These are phyloP conservation scores for Ophiostoma triangulosporum DNA, from an alignment of 2,329 filamentous ascomycete species.

Conservation along the genomic window DNA sequence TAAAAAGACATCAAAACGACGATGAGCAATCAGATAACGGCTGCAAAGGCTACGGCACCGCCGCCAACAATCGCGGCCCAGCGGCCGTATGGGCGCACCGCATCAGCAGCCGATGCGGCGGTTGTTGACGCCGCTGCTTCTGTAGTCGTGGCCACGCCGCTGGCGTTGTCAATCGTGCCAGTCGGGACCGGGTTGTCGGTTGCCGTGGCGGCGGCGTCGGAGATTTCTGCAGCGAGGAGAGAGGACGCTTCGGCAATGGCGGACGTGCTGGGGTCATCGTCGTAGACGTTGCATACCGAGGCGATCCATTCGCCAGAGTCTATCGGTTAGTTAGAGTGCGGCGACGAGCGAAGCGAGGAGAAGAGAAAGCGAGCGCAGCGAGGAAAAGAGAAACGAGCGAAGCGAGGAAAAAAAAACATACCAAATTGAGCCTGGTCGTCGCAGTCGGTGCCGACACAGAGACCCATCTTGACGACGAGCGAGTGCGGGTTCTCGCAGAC, in stretches of 20 bases:
- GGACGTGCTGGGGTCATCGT: neutral
- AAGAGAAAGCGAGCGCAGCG: neutral
- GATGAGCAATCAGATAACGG: neutral
- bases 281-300: constrained; percentile 10
- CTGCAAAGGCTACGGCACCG: neutral
- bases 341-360: no score
- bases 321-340: neutral
- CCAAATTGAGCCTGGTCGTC: constrained; percentile 7
- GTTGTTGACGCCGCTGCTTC: neutral
- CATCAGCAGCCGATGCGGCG: neutral
- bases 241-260: constrained; percentile 10
- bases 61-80: neutral
- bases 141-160: neutral
- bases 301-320: constrained; percentile 14
- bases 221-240: constrained; percentile 8
- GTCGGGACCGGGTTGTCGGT: constrained; percentile 12
- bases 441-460: constrained; percentile 13
- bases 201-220: constrained; percentile 11
- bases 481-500: constrained; percentile 15
- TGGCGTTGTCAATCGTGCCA: neutral
- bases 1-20: neutral
- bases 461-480: constrained; percentile 15
- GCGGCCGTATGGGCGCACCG: neutral
- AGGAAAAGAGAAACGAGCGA: neutral
- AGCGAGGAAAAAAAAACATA: neutral